Base-by-base conservation (phyloP, 805 yeast species). In the Hanseniaspora clermontiae region DNA sequence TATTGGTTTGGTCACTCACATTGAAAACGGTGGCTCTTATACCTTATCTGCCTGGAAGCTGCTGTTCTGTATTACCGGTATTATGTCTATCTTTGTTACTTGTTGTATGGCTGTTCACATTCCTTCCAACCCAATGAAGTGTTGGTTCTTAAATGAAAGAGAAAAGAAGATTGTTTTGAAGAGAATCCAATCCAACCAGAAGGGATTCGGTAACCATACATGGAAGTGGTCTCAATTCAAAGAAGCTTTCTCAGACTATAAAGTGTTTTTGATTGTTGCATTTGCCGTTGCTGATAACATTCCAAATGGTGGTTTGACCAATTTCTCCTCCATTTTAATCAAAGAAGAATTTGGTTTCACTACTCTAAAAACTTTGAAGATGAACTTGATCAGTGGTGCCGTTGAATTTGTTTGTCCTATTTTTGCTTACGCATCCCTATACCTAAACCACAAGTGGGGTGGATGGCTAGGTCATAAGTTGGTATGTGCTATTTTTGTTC, bases 41-140 rank as follows among this genome's bases (percentile, higher is more conserved):
- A 52, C 71, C 31, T 66, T 80, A 5, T 71, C 67, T 2, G 72
- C 82, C 3, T 85, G 90, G 90, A 80, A 77, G 63, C 65, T 79
- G 14, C 65, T 82, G 3, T 84, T 76, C 64, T 68, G 84, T 49
- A 71, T 82, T 34, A 74, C 78, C 43, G 95, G 93, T 15, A 64
- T 73, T 8, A 72, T 80, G 57, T 82, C 87, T 2, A 66, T 81
- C 7, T 62, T 75, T 11, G 62, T 79, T 15, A 85, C 84, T 6
- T 53, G 76, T 11, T 54, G 74, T 11, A 71, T 80, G 58, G 65
- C 66, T 46, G 60, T 78, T 55, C 78, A 77, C 65, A 63, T 83
- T 51, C 86, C 87, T 15, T 81, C 79, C 60, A 65, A 70, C 37
- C 87, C 87, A 43, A 69, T 71, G 19, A 66, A 67, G 29, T 79